Percentiles rank a stretch among this genome's conserved stretches.
phyloP scores from a whole-genome alignment of 2,329 filamentous ascomycete genomes.

The Stemphylium vesicarium region DNA sequence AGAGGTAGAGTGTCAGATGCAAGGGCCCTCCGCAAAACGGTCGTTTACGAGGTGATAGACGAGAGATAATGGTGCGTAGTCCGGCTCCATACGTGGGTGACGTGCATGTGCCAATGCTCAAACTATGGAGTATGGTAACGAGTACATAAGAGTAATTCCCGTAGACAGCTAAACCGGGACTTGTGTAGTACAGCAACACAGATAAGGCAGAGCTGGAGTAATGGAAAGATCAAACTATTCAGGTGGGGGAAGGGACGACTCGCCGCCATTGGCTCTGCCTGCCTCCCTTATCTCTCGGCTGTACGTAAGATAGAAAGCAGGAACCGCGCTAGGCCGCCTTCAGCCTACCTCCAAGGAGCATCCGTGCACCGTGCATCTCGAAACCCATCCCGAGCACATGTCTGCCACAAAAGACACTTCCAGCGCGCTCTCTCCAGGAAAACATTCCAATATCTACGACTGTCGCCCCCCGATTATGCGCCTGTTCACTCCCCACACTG shows the following conservation, averaged over 20 bases:
- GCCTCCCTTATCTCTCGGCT: constrained; percentile 39
- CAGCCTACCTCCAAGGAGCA: constrained; percentile 6
- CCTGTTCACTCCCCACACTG: constrained; percentile 25
- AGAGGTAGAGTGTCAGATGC: not conserved
- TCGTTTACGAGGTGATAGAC: constrained; percentile 10
- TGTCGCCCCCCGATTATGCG: constrained; percentile 32
- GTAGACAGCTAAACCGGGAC: constrained; percentile 7
- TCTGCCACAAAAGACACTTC: constrained; percentile 40
- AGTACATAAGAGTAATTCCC: constrained; percentile 48
- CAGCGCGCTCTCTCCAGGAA: constrained; percentile 27
- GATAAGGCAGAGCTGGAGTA: constrained; percentile 28
- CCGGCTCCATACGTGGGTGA: constrained; percentile 28
- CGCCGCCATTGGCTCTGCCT: constrained; percentile 28
- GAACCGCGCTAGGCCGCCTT: constrained; percentile 20
- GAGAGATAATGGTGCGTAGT: constrained; percentile 25
- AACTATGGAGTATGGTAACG: constrained; percentile 26
- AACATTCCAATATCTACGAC: constrained; percentile 17
- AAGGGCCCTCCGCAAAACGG: constrained; percentile 9
- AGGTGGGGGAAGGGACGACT: constrained; percentile 29
- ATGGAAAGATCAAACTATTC: constrained; percentile 14
- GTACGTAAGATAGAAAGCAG: constrained; percentile 16
- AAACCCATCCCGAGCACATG: constrained; percentile 39
- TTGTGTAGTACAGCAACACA: constrained; percentile 10
- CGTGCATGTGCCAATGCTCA: constrained; percentile 33
- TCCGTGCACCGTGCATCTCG: constrained; percentile 15